Evolutionary conservation across 108 stramenopile genomes (phyloP).

Genomic region (Nannochloropsis salina): DNA sequence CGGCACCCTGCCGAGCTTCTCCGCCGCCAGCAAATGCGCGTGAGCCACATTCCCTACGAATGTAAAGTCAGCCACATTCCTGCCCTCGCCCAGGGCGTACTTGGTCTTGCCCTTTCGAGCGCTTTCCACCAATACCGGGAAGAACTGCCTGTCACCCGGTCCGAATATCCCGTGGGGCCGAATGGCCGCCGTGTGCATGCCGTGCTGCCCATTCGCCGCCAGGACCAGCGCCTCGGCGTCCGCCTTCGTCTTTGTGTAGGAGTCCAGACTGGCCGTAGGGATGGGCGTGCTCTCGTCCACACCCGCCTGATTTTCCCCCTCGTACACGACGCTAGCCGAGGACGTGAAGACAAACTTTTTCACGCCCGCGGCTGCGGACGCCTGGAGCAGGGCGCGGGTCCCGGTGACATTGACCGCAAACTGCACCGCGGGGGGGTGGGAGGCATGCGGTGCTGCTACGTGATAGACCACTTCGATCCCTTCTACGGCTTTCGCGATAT

Average conservation of each 20-base stretch:
- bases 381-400: slow-evolving; percentile 38
- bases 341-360: slow-evolving; percentile 43
- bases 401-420: slow-evolving; percentile 20
- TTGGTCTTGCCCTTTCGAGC: slow-evolving; percentile 22
- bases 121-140: slow-evolving; percentile 27
- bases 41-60: slow-evolving; percentile 55
- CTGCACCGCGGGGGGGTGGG: neutral
- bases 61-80: slow-evolving; percentile 48
- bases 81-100: slow-evolving; percentile 36
- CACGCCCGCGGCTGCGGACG: slow-evolving; percentile 38
- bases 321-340: slow-evolving; percentile 45
- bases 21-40: slow-evolving; percentile 50
- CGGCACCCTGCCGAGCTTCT: neutral
- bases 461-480: slow-evolving; percentile 45
- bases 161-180: slow-evolving; percentile 50
- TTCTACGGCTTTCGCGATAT: slow-evolving; percentile 32
- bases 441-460: slow-evolving; percentile 28
- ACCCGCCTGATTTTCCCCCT: slow-evolving; percentile 30
- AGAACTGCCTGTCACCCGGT: slow-evolving; percentile 23
- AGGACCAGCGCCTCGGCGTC: slow-evolving; percentile 41
- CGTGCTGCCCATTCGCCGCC: slow-evolving; percentile 20
- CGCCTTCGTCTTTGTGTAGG: slow-evolving; percentile 32
- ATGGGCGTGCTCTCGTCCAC: slow-evolving; percentile 38
- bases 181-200: slow-evolving; percentile 45
- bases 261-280: slow-evolving; percentile 34